Conservation (phyloP, 345 rosid species). For the Ailanthus altissimus region DNA sequence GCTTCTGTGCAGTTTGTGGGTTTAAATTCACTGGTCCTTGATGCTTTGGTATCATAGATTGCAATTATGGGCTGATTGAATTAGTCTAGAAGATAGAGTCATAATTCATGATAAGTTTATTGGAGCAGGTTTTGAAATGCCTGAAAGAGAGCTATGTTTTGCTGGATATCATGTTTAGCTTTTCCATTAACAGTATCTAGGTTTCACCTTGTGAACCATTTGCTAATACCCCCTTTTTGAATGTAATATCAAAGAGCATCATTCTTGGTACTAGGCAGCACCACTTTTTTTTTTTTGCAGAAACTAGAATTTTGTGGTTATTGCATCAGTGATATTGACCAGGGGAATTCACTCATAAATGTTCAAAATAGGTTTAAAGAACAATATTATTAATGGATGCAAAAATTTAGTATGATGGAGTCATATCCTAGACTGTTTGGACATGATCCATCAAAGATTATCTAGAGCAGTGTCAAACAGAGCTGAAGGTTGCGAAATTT, state of each 20-base stretch:
- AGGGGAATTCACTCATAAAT: not conserved
- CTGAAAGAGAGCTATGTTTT: conserved; percentile 54
- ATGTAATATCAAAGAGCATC: not conserved
- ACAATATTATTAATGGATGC: not conserved
- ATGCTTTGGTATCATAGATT: not conserved
- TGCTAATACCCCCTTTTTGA: not conserved
- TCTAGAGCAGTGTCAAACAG: not conserved
- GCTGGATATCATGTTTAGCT: conserved; percentile 60
- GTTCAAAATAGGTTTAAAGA: not conserved
- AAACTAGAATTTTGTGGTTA: not conserved
- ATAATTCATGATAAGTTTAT: conserved; percentile 5
- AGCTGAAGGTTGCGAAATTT: not conserved
- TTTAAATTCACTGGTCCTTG: not conserved
- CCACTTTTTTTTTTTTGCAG: not conserved
- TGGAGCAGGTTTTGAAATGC: conserved; percentile 38
- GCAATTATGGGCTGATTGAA: not conserved
- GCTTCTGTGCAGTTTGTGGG: not conserved
- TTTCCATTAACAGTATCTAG: conserved; percentile 60
- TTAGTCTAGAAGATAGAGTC: conserved; percentile 1
- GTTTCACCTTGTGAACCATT: conserved; percentile 36
- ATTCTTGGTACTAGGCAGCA: not conserved
- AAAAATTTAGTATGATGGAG: not conserved
- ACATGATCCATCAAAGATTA: not conserved
- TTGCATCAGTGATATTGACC: not conserved
- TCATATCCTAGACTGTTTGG: not conserved